Base-by-base conservation (phyloP, 2,329 filamentous ascomycete genomes). In the Sphaerulina vaccinii region DNA sequence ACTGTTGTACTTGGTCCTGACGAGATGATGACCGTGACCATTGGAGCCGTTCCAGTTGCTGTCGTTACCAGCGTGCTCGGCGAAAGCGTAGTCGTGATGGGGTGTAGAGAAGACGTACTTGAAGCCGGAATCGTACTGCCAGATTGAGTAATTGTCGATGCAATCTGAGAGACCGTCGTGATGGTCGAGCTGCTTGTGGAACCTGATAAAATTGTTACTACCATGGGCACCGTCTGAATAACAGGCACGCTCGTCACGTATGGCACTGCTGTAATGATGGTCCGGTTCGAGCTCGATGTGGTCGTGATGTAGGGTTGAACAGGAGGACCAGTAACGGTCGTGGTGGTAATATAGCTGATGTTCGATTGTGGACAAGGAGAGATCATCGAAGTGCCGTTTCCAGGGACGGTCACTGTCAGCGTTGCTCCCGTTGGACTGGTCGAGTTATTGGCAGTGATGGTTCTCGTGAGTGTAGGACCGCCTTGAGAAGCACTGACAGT, bases 151-250 rank as follows among this genome's bases (percentile, higher is more conserved):
- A 13, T 13, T 2, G 8, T 32, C 8, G 27, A 9, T 32, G 27
- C 27, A 13, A 32, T 32, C n/a, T 32, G 27, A 10, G 27, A 32
- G 27, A 32, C 27, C 4, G 10, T 32, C n/a, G n/a, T 13, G 27
- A 32, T 32, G 27, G 27, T 32, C 27, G 27, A 32, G 27, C 11
- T 13, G 19, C 33, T 21, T 3, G 48, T 52, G 35, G 37, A 47
- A 22, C 41, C 55, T 49, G 52, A 48, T 10, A 55, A 24, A 43
- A 35, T 38, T 41, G 55, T 58, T 21, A 54, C 49, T 35, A 58
- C 53, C 49, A 56, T 47, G 6, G 33, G 41, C 16, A 58, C 47
- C 11, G 53, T 58, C 29, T 49, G 35, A 5, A 47, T 33, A 13
- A 50, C n/a, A 16, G 55, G 52, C n/a, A 55, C 39, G 42, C 37